A percentile compares a stretch with the other conserved stretches of the same genome.
phyloP scores from a whole-genome alignment of 2,329 filamentous ascomycete genomes.

The Diplodia corticola region DNA sequence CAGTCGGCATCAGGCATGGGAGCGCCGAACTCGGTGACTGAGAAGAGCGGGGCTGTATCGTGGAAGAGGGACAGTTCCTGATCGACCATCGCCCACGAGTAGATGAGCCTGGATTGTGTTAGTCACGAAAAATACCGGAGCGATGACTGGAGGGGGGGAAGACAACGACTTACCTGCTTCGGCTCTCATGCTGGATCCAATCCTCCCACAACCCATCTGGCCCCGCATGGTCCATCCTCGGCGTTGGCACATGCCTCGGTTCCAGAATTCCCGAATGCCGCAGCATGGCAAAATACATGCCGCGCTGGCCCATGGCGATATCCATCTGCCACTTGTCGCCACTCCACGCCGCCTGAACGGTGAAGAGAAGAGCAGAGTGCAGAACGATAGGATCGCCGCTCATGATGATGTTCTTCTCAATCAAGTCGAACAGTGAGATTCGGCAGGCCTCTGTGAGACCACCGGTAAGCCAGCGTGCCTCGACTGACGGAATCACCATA shows the following conservation, averaged over 20 bases:
- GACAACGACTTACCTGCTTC: slow-evolving; percentile 55
- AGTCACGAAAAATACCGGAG: slow-evolving; percentile 1
- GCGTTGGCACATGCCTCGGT: slow-evolving; percentile 48
- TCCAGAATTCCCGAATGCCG: slow-evolving; percentile 69
- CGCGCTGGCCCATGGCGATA: slow-evolving; percentile 71
- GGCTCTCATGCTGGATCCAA: slow-evolving; percentile 66
- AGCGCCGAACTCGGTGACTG: slow-evolving; percentile 64
- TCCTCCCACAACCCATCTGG: slow-evolving; percentile 60
- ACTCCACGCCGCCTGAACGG: slow-evolving; percentile 68
- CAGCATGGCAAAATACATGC: slow-evolving; percentile 73
- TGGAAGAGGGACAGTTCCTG: slow-evolving; percentile 70
- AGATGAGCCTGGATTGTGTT: slow-evolving; percentile 57
- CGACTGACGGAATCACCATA: slow-evolving; percentile 63
- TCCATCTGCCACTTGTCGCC: slow-evolving; percentile 79
- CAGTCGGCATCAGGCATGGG: slow-evolving; percentile 64
- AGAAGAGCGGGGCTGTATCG: slow-evolving; percentile 62
- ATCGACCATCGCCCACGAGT: slow-evolving; percentile 74
- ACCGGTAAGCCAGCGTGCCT: slow-evolving; percentile 65
- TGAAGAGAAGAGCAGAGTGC: slow-evolving; percentile 67
- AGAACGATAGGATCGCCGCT: slow-evolving; percentile 65
- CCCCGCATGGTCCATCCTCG: slow-evolving; percentile 44
- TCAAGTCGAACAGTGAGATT: slow-evolving; percentile 70
- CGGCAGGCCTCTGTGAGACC: slow-evolving; percentile 70
- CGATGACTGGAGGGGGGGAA: background rate
- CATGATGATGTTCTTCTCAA: slow-evolving; percentile 70